Percentiles rank a stretch among this genome's conserved stretches.
Evolutionary conservation across 2,329 filamentous ascomycete species (phyloP).

Genomic region (Colletotrichum karsti): DNA sequence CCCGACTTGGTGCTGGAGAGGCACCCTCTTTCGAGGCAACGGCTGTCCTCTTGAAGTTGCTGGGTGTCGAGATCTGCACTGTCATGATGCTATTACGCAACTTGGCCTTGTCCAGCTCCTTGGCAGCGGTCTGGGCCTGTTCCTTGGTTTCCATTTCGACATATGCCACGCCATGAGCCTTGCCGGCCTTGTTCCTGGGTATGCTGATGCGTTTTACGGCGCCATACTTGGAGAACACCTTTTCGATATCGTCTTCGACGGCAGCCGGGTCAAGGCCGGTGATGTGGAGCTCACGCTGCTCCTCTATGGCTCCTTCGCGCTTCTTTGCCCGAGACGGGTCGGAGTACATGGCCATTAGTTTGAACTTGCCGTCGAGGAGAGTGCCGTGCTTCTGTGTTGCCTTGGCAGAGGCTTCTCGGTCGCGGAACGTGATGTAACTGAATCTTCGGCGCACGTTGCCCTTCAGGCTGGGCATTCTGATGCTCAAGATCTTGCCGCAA

Average conservation of each 20-base stretch:
- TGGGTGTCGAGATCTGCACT: conserved; percentile 68
- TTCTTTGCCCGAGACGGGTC: conserved; percentile 81
- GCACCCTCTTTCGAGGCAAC: conserved; percentile 42
- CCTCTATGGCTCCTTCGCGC: conserved; percentile 82
- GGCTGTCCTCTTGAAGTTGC: conserved; percentile 64
- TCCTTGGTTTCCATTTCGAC: conserved; percentile 78
- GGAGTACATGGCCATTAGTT: conserved; percentile 82
- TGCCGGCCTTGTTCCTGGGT: conserved; percentile 72
- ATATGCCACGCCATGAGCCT: conserved; percentile 81
- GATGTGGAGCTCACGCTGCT: conserved; percentile 87
- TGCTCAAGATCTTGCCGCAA: conserved; percentile 83
- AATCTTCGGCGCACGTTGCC: conserved; percentile 90
- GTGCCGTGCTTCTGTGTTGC: conserved; percentile 79
- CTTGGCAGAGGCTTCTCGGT: conserved; percentile 70
- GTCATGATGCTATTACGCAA: conserved; percentile 73
- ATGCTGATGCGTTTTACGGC: conserved; percentile 77
- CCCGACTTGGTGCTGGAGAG: conserved; percentile 45
- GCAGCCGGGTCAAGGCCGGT: conserved; percentile 71
- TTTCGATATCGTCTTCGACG: conserved; percentile 73
- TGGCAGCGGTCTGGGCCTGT: conserved; percentile 71
- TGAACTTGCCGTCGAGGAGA: conserved; percentile 72
- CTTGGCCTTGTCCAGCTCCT: conserved; percentile 75
- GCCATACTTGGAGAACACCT: conserved; percentile 80
- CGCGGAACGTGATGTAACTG: conserved; percentile 92
- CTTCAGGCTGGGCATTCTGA: conserved; percentile 92